Evolutionary conservation across 1,284 basidiomycete species (phyloP).

Genomic region (Papiliotrema terrestris): DNA sequence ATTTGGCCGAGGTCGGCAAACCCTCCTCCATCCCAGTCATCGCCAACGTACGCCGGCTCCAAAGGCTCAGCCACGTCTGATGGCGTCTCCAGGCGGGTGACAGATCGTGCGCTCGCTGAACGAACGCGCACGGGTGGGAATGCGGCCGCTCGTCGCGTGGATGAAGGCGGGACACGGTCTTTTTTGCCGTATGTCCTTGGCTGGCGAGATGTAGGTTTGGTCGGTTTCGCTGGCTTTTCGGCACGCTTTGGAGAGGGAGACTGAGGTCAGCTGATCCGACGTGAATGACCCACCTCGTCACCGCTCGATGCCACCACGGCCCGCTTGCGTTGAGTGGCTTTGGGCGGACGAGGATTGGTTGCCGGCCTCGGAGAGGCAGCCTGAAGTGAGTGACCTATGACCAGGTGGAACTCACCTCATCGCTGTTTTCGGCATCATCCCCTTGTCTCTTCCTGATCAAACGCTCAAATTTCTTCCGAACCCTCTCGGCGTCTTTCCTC

Average conservation of each 20-base stretch:
- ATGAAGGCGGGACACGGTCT: background rate
- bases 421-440: conserved; percentile 1
- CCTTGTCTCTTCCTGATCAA: conserved; percentile 16
- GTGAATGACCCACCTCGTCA: background rate
- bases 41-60: too few species aligned
- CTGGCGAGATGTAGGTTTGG: background rate
- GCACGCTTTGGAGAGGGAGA: background rate
- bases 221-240: background rate
- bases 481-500: conserved; percentile 20
- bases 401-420: too few species aligned
- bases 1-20: too few species aligned
- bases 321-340: too few species aligned
- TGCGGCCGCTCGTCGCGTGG: background rate
- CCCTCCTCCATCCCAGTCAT: too few species aligned
- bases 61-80: too few species aligned
- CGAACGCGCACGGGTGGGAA: background rate
- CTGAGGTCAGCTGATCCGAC: background rate
- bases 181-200: conserved; percentile 10
- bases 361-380: too few species aligned
- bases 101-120: background rate
- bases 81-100: background rate
- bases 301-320: background rate
- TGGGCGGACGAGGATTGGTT: too few species aligned
- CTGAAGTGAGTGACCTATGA: too few species aligned
- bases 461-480: conserved; percentile 26